Conservation (phyloP, 805 yeast genomes). For the Jamesozyma lodderae region DNA sequence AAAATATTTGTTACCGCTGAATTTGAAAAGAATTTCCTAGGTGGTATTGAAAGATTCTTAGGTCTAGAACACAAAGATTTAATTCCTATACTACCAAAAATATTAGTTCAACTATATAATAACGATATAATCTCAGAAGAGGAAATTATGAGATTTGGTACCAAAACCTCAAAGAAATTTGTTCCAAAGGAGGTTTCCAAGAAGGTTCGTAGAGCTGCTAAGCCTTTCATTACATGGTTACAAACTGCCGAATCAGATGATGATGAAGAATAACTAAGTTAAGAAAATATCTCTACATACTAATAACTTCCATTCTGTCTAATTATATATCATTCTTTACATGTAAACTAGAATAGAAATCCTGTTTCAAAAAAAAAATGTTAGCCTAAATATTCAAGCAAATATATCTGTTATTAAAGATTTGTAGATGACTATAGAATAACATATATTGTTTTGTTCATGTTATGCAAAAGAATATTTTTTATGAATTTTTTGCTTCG, state of each 20-base stretch:
- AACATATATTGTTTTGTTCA: too few relatives aligned
- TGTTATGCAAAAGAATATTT: too few relatives aligned
- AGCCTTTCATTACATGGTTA: slow-evolving; percentile 91
- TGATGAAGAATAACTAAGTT: slow-evolving; percentile 43
- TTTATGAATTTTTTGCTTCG: too few relatives aligned
- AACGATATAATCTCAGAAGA: slow-evolving; percentile 80
- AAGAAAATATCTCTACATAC: slow-evolving; percentile 5
- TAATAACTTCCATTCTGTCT: too few relatives aligned
- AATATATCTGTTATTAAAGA: too few relatives aligned
- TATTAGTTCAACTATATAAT: slow-evolving; percentile 73
- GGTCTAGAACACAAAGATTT: slow-evolving; percentile 73
- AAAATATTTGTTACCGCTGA: slow-evolving; percentile 55
- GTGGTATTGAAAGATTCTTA: slow-evolving; percentile 90
- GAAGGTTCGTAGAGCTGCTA: slow-evolving; percentile 92
- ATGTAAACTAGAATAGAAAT: too few relatives aligned
- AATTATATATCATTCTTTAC: too few relatives aligned
- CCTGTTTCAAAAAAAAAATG: too few relatives aligned
- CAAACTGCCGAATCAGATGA: slow-evolving; percentile 79
- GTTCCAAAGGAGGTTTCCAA: slow-evolving; percentile 87
- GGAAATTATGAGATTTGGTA: slow-evolving; percentile 73
- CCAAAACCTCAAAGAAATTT: slow-evolving; percentile 80
- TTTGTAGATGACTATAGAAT: too few relatives aligned
- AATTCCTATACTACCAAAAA: slow-evolving; percentile 67
- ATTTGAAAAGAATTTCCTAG: slow-evolving; percentile 82
- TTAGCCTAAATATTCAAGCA: too few relatives aligned